Evolutionary conservation across 192 early-diverging fungal genomes (phyloP), one percentile per base, ranked within the genome.

Genomic region (Radiomyces spectabilis): DNA sequence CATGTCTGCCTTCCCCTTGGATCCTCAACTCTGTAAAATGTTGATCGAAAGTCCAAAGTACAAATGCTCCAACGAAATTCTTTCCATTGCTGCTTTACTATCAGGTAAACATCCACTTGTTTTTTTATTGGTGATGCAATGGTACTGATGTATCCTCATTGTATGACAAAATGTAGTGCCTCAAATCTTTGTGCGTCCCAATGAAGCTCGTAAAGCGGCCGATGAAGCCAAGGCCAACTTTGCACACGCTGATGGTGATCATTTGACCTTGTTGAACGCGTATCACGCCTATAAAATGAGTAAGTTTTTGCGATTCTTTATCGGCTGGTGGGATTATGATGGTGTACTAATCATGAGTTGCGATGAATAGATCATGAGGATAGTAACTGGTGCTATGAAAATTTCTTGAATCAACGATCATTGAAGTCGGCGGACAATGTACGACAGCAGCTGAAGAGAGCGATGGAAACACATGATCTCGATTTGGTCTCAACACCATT

Each of bases 1-100:
- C 9, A 98, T 99, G 88, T 83, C 95, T 13, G 93, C 94, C 41
- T 98, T 99, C 76, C 95, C 97, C 9, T 74, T 99, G 21, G 97
- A 98, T 57, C 97, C 97, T 21, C 93, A 97, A 73, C 77, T 97
- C 41, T 75, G 86, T 58, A 95, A 95, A 68, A 89, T 93, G 79
- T 74, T 99, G 16, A 92, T 99, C 50, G 72, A 76, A 12, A 90
- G 91, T 33, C 85, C 87, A 4, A 63, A 86, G 42, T 94, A 86
- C 65, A 71, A 75, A 12, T 98, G 95, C 72, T 90, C 93, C 18
- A 88, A 95, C 60, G 97, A 99, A 68, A 85, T 91, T 7, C 75
- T 99, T 41, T 85, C 94, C 0, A 97, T 99, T 57, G 85, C 94
- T 9, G 93, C 97, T 13, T 81, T 99, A 80, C 74, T 99, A 6